Percentiles rank a stretch among this genome's conserved stretches.
Evolutionary conservation across 495 filamentous ascomycete genomes (phyloP).

Genomic region (Podospora fimiseda): DNA sequence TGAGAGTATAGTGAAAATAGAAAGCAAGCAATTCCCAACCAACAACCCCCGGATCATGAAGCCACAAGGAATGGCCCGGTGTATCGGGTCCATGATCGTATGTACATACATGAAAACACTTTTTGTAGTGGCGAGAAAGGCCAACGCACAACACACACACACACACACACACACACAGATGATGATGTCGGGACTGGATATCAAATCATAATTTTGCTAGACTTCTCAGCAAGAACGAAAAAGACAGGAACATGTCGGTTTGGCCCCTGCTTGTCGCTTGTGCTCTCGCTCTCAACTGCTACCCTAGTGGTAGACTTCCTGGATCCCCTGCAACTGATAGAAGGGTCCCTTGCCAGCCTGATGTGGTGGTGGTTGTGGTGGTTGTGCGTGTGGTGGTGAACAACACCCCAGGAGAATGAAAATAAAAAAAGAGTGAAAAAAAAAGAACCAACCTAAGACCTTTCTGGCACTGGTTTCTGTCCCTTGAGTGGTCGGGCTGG

Average conservation of each 20-base stretch:
- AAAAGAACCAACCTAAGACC: conserved; percentile 22
- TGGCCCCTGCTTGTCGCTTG: neutral
- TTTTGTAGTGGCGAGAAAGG: neutral
- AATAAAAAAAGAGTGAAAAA: neutral
- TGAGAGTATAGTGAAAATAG: neutral
- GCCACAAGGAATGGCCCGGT: neutral
- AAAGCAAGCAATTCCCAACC: neutral
- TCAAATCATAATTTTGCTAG: too few species aligned
- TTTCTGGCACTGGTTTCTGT: conserved; percentile 23
- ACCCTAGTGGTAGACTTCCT: neutral
- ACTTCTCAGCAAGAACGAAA: too few species aligned
- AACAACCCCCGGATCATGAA: neutral
- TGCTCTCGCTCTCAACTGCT: neutral
- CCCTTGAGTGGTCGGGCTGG: conserved; percentile 23
- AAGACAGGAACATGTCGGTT: too few species aligned
- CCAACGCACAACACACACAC: too few species aligned
- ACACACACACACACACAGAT: too few species aligned
- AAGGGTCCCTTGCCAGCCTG: neutral
- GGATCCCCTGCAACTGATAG: neutral
- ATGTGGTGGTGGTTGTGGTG: neutral
- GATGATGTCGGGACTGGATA: too few species aligned
- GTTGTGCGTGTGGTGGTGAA: too few species aligned
- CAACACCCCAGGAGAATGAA: neutral
- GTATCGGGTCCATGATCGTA: too few species aligned
- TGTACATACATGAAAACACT: too few species aligned